Base-by-base conservation (phyloP, 202 grass and related monocot species). In the Carex sylvatica region DNA sequence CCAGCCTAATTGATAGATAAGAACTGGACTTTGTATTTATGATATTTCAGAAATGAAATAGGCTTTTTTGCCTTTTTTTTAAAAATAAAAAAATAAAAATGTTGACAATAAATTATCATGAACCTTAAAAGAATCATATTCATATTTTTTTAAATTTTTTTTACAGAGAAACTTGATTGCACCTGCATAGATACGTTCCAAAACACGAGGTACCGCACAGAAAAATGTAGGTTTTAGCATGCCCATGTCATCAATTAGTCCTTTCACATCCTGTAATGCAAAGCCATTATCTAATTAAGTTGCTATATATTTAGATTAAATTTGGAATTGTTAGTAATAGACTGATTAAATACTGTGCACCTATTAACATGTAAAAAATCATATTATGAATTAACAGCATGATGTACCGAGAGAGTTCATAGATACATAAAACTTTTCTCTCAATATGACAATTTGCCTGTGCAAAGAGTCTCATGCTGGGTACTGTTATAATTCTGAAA, bases 371-470 rank as follows among this genome's bases (percentile, higher is more conserved):
- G 54, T 56, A 56, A 56, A 56, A n/a, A 6, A n/a, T 15, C 16
- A 18, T n/a, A 56, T n/a, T 16, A 56, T 6, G 16, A 56, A n/a
- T 6, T 56, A 56, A n/a, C 15, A 56, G 16, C 16, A 56, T 5
- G 15, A 18, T 54, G 5, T 54, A 1, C 52, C 52, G 5, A 54
- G 52, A 54, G 14, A 54, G 14, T 54, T 54, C 14, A 54, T 54
- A 51, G 54, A 86, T 38, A 80, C 52, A 69, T 69, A 58, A 13
- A 60, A 44, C 4, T 31, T 84, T 49, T 36, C 35, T 30, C 49
- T 75, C 53, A 61, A 58, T 16, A 26, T 36, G 60, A 19, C 61
- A 89, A 52, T 56, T 56, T 56, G 4, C 13, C 15, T 54, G 14
- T 54, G 1, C 15, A 1, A 61, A 61, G 2, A 0, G 58, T 6